phyloP scores from a whole-genome alignment of 768 basidiomycete species.

The Chalciporus pseudorubinellus region DNA sequence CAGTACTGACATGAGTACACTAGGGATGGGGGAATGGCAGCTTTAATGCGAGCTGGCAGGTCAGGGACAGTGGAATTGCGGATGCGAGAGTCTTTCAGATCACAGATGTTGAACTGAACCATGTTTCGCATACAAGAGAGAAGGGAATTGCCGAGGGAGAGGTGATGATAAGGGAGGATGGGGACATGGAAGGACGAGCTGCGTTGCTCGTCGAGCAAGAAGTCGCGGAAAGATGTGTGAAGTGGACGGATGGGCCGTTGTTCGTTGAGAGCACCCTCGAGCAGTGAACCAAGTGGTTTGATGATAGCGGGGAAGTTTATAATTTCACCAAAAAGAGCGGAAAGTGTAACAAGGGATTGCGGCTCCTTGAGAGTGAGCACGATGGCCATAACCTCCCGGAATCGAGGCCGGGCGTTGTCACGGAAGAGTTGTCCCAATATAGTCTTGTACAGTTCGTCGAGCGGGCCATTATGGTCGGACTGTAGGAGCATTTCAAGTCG shows the following conservation, averaged over 20 bases:
- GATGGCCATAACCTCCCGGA: conserved; percentile 2
- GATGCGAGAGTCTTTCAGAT: neutral
- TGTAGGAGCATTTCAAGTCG: no score
- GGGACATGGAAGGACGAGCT: neutral
- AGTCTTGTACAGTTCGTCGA: neutral
- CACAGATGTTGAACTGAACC: conserved; percentile 6
- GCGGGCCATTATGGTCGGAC: neutral
- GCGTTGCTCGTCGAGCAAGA: neutral
- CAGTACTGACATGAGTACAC: neutral
- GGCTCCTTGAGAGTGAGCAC: neutral
- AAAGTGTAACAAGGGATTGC: neutral
- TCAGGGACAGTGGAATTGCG: neutral
- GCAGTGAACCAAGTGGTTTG: neutral
- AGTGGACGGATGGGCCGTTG: neutral
- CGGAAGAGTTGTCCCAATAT: neutral
- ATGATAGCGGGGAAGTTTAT: neutral
- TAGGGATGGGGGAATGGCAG: neutral
- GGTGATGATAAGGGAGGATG: neutral
- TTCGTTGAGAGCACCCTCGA: neutral
- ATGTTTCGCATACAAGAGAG: conserved; percentile 1
- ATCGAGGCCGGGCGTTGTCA: neutral
- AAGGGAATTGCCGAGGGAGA: neutral
- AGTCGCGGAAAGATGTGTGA: no score
- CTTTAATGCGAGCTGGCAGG: neutral
- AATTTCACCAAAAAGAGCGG: neutral